Base-by-base conservation (phyloP, 208 protist species). In the Leishmania tarentolae region DNA sequence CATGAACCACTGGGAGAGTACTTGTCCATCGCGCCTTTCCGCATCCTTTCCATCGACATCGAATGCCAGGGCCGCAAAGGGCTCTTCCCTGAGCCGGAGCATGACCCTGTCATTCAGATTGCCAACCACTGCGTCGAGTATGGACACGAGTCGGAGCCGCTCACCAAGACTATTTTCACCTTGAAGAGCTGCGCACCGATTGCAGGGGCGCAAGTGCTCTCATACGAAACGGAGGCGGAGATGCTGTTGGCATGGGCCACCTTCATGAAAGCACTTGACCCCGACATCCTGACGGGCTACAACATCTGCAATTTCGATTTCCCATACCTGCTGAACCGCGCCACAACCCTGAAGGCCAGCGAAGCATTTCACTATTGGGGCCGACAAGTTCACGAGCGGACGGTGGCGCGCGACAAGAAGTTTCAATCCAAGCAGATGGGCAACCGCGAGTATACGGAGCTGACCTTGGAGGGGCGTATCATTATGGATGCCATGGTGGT, bases 221-320 rank as follows among this genome's bases (percentile, higher is more conserved):
- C 90, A 31, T 99, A 94, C 90, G 93, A 98, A 9, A 96, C 88
- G 13, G 99, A 99, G 88, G 78, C 86, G 35, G 94, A 99, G 56
- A 93, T 99, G 93, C 89, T 99, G 44, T 53, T 95, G 35, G 95
- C 93, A 13, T 99, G 93, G 92, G 92, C 87, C 65, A 87, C 89
- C 57, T 98, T 98, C 82, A 42, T 98, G 53, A 92, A 92, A 42
- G 79, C 81, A 1, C 76, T 97, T 42, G 99, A 99, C 80, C 98
- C 98, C 28, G 98, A 99, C 84, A 88, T 99, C 42, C 83, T 99
- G 24, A 99, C 98, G 8, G 99, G 99, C 42, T 99, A 99, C 92
- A 99, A 99, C 92, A 99, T 99, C 76, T 92, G 94, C 82, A 99
- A 99, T 82, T 99, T 99, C 87, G 99, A 99, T 92, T 93, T 99